Evolutionary conservation across 2,329 filamentous ascomycete species (phyloP).

Genomic region (Aspergillus fumigatiaffinis): DNA sequence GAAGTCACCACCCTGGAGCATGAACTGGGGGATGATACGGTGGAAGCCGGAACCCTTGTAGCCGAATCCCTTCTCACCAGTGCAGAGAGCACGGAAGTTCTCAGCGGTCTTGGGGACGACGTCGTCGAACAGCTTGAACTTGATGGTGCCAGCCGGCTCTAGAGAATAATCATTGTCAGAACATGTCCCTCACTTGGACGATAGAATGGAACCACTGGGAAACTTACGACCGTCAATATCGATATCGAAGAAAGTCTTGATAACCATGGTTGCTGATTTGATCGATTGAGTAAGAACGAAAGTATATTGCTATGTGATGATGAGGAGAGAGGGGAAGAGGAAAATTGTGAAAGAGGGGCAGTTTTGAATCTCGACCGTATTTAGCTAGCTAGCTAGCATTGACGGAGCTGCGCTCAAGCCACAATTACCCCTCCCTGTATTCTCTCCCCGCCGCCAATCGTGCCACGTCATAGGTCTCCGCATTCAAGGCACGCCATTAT

Average conservation of each 20-base stretch:
- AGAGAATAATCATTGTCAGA: slow-evolving; percentile 11
- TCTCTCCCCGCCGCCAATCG: background rate
- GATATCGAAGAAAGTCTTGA: background rate
- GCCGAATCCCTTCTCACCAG: slow-evolving; percentile 73
- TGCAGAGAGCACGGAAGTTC: slow-evolving; percentile 85
- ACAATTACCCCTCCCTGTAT: background rate
- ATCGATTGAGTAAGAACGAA: background rate
- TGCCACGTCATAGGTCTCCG: background rate
- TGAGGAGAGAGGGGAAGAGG: background rate
- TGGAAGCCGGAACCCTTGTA: slow-evolving; percentile 84
- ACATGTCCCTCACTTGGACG: background rate
- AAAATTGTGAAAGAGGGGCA: background rate
- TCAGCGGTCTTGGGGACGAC: slow-evolving; percentile 80
- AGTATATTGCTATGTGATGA: background rate
- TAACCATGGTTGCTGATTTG: background rate
- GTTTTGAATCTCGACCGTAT: background rate
- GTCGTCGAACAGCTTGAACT: slow-evolving; percentile 82
- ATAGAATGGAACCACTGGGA: background rate
- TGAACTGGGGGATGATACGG: slow-evolving; percentile 88
- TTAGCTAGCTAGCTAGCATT: background rate
- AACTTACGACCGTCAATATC: background rate
- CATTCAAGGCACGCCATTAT: background rate
- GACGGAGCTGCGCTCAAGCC: background rate
- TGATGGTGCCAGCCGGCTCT: slow-evolving; percentile 76
- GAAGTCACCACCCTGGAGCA: slow-evolving; percentile 96